Evolutionary conservation across 306 rosid genomes (phyloP), one percentile per base, ranked within the genome.

Genomic region (Vigna radiata): DNA sequence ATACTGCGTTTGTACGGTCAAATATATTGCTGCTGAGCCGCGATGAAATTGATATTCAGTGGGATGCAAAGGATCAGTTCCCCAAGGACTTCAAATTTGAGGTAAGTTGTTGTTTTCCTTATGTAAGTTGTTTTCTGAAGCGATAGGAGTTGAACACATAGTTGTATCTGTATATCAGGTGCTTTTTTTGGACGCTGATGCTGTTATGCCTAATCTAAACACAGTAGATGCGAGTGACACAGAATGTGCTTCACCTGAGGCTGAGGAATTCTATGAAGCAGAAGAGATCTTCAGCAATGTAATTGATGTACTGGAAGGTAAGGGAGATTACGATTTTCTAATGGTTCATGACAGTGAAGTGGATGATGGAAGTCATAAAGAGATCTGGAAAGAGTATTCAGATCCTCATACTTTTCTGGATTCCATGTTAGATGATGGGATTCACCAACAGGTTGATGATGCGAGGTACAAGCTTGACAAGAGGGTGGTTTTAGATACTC

Each of bases 211-310:
- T 84, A 56, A 83, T 89, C 84, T 90, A 87, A 69, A 93, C 85
- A 77, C 91, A 80, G 91, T 82, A 62, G 75, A 62, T 47, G 93
- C 70, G 77, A 89, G 83, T 54, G 97, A 92, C 77, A 21, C 83
- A 11, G 98, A 88, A 78, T 79, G 82, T 85, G 91, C 87, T 80
- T 95, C 98, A 9, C 97, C 98, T 25, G 98, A 95, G 73, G 97
- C 98, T 25, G 98, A 95, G 72, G 97, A 95, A 73, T 95, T 95
- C 86, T 95, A 86, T 75, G 98, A 95, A 90, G 98, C 89, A 36
- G 98, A 95, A 85, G 98, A 95, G 86, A 87, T 90, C 72, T 95
- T 95, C 86, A 90, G 91, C 88, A 92, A 76, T 83, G 86, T 66
- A 70, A 79, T 88, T 41, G 98, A 95, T 73, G 85, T 46, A 62